Evolutionary conservation across 1,139 yeast species (phyloP).

Genomic region (Taphrina populina): DNA sequence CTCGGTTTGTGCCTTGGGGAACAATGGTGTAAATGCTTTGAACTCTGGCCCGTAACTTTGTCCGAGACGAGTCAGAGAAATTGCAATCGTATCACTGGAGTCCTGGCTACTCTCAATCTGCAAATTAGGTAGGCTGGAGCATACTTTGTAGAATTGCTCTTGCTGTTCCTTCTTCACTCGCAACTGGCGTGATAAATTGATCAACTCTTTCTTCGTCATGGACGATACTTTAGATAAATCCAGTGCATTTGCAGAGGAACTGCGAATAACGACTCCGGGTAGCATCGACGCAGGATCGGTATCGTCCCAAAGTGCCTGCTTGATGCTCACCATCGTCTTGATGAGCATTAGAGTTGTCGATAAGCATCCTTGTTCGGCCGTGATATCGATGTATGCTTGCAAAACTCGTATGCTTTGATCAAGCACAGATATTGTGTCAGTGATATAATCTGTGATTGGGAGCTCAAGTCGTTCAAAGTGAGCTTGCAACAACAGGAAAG

Average conservation of each 20-base stretch:
- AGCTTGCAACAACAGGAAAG: constrained; percentile 82
- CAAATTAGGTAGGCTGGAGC: constrained; percentile 20
- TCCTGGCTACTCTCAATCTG: constrained; percentile 17
- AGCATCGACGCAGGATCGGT: constrained; percentile 66
- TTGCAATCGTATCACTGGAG: not conserved
- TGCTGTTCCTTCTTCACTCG: not conserved
- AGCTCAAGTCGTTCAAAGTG: constrained; percentile 76
- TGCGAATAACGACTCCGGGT: constrained; percentile 59
- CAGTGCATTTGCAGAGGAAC: constrained; percentile 24
- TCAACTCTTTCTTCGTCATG: constrained; percentile 42
- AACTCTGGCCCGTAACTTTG: constrained; percentile 58
- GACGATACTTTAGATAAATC: constrained; percentile 37
- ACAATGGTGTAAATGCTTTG: constrained; percentile 71
- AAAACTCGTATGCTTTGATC: constrained; percentile 88
- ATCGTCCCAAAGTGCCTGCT: constrained; percentile 85
- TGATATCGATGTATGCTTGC: constrained; percentile 88
- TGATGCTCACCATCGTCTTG: constrained; percentile 76
- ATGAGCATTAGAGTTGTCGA: constrained; percentile 61
- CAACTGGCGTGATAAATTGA: constrained; percentile 37
- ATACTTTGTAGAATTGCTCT: constrained; percentile 22
- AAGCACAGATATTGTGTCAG: constrained; percentile 87
- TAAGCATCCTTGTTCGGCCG: constrained; percentile 77
- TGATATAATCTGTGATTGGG: constrained; percentile 93
- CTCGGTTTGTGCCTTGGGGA: constrained; percentile 89
- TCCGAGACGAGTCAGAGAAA: constrained; percentile 35